A percentile compares a stretch with the other conserved stretches of the same genome.
Evolutionary conservation across 257 asterid genomes (phyloP).

Genomic region (Gentiana straminea): DNA sequence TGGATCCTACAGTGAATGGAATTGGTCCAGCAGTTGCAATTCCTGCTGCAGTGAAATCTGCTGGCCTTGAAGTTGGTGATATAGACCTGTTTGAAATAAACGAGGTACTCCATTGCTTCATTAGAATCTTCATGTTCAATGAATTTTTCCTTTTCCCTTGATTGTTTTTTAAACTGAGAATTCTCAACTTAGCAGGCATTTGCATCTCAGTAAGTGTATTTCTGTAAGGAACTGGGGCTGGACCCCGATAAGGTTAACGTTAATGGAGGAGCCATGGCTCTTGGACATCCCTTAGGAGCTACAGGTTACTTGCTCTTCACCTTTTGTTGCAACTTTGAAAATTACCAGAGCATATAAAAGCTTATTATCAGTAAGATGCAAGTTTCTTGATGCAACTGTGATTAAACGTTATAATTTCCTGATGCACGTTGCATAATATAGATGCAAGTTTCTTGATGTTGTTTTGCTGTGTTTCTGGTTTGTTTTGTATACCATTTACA

Average conservation of each 20-base stretch:
- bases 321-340: neutral
- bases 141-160: neutral
- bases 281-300: constrained; percentile 92
- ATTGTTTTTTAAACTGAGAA: too few species aligned
- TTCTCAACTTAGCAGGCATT: constrained; percentile 48
- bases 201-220: constrained; percentile 86
- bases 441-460: neutral
- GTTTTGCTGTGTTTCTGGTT: neutral
- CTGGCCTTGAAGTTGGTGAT: constrained; percentile 58
- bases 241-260: constrained; percentile 74
- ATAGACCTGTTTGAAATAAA: constrained; percentile 77
- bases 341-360: too few species aligned
- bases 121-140: constrained; percentile 1
- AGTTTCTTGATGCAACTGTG: too few species aligned
- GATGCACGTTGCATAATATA: too few species aligned
- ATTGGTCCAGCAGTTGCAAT: constrained; percentile 92
- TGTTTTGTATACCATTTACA: neutral
- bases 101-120: constrained; percentile 40
- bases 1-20: constrained; percentile 96
- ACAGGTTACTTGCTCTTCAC: constrained; percentile 39
- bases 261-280: constrained; percentile 93
- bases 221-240: constrained; percentile 66
- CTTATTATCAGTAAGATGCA: too few species aligned
- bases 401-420: too few species aligned
- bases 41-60: constrained; percentile 87